Evolutionary conservation across 192 early-diverging fungal species (phyloP), one percentile per base, ranked within the genome.

Genomic region (Coemansia sp.): DNA sequence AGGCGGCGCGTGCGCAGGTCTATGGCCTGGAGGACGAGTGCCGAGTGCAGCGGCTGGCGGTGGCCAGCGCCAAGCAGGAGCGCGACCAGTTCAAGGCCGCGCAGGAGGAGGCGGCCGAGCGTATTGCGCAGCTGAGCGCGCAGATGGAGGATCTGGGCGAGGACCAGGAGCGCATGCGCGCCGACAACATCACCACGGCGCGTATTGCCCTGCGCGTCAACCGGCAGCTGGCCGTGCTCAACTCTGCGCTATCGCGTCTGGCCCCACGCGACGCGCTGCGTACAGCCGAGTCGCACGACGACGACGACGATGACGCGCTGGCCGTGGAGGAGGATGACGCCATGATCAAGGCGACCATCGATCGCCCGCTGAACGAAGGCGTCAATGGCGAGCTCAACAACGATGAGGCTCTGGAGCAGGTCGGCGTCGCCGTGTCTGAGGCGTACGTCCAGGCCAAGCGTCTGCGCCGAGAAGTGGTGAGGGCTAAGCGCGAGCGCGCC

Each of bases 141-240:
- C 79, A 82, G 67, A 68, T 82, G 20, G 79, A 82, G 24, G 75
- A 82, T 29, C 71, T 82, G 10, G 65, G 68, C 57, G 79, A 73
- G 25, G 37, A 67, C 12, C 70, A 77, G 22, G 79, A 82, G 65
- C 70, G 79, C n/a, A 73, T 67, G 60, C 63, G 64, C 15, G 79
- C 79, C 1, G 65, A 64, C 41, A 68, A 66, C 68, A 64, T 63
- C 40, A 76, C 74, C 7, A 54, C 76, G 7, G 71, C 70, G 31
- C 70, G 70, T 14, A 62, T 73, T 6, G 60, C 75, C 7, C 43
- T 64, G 24, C 70, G 75, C 35, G 74, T 82, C 22, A 51, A 53
- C 20, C 66, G 79, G 6, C 79, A 82, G 61, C 47, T 74, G 37
- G 56, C 29, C 38, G 79, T 82, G 40, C 67, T 82, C 32, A 64